Conservation (phyloP, 192 early-diverging fungal species). For the Gryganskiella cystojenkinii region DNA sequence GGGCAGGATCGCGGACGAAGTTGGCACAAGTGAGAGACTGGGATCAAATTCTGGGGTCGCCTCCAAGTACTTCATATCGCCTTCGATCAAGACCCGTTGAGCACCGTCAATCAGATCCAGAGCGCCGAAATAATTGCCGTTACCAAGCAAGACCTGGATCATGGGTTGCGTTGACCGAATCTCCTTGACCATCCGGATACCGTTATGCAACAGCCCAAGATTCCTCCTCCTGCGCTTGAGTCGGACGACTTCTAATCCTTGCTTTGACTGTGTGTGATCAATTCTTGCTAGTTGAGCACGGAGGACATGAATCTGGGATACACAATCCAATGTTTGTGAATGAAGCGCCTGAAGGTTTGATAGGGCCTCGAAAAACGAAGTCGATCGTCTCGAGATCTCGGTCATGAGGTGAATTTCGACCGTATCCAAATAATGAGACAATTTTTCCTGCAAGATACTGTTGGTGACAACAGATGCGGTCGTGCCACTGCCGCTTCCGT, state of each 20-base stretch:
- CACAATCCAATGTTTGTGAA: slow-evolving; percentile 89
- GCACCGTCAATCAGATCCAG: slow-evolving; percentile 91
- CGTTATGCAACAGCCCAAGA: slow-evolving; percentile 72
- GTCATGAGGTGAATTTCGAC: slow-evolving; percentile 94
- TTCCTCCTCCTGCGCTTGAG: slow-evolving; percentile 81
- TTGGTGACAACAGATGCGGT: slow-evolving; percentile 67
- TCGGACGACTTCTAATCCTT: slow-evolving; percentile 87
- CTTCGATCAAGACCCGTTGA: slow-evolving; percentile 64
- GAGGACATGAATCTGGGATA: slow-evolving; percentile 86
- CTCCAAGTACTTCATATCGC: slow-evolving; percentile 55
- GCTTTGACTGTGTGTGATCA: slow-evolving; percentile 72
- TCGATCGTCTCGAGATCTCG: slow-evolving; percentile 94
- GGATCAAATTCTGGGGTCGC: slow-evolving; percentile 39
- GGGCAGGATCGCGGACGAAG: slow-evolving; percentile 53
- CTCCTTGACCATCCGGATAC: slow-evolving; percentile 78
- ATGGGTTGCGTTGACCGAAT: slow-evolving; percentile 84
- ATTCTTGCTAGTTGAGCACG: slow-evolving; percentile 73
- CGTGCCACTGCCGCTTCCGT: slow-evolving; percentile 54
- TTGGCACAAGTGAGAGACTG: slow-evolving; percentile 42
- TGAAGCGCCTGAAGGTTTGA: slow-evolving; percentile 94
- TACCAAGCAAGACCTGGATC: slow-evolving; percentile 83
- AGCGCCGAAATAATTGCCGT: slow-evolving; percentile 89
- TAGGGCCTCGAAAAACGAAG: slow-evolving; percentile 95
- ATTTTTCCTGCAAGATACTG: slow-evolving; percentile 85
- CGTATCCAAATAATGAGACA: slow-evolving; percentile 91